A percentile compares a stretch with the other conserved stretches of the same genome.
These are phyloP conservation scores for Suhomyces prunicola DNA, from an alignment of 805 yeast species.

Conservation along the genomic window DNA sequence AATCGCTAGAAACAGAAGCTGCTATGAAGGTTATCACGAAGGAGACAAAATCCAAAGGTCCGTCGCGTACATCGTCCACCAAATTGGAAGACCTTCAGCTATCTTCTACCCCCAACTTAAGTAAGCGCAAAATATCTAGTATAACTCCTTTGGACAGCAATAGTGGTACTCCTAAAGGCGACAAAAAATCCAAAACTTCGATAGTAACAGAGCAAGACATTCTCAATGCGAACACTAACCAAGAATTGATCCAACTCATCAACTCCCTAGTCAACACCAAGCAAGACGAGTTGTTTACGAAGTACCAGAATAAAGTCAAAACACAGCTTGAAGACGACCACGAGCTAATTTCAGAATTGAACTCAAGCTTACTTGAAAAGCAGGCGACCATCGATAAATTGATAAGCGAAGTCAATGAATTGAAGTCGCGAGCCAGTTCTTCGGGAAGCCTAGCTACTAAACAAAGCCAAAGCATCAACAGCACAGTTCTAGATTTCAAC, in stretches of 20 bases:
- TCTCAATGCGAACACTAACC: constrained; percentile 21
- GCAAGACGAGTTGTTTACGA: constrained; percentile 30
- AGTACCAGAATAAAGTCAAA: constrained; percentile 20
- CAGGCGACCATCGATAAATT: constrained; percentile 27
- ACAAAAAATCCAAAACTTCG: constrained; percentile 3
- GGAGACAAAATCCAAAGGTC: background rate
- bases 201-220: constrained; percentile 31
- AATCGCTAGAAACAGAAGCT: background rate
- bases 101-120: background rate
- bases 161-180: background rate
- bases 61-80: background rate
- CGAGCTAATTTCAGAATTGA: constrained; percentile 21
- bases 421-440: constrained; percentile 3
- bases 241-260: constrained; percentile 27
- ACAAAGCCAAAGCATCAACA: background rate
- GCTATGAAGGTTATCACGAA: background rate
- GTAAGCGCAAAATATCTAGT: background rate
- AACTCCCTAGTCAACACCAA: constrained; percentile 29
- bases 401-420: constrained; percentile 13
- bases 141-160: background rate
- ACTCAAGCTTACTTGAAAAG: constrained; percentile 22
- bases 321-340: constrained; percentile 16
- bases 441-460: background rate
- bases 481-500: background rate
- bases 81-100: background rate